Percentiles rank a stretch among this genome's conserved stretches.
Evolutionary conservation across 306 rosid genomes (phyloP).

Genomic region (Delonix regia): DNA sequence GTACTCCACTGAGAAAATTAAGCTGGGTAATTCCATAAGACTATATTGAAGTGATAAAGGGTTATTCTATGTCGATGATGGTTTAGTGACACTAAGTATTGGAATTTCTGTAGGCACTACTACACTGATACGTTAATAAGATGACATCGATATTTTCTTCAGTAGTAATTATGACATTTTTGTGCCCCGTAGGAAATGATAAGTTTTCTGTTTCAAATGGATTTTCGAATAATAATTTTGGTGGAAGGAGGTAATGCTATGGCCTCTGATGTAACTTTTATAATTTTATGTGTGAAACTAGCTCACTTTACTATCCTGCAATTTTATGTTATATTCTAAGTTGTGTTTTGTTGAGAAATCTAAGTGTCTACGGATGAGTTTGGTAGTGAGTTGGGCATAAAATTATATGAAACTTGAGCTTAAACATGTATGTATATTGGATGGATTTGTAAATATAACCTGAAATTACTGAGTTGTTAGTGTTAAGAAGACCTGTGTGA

Average conservation of each 20-base stretch:
- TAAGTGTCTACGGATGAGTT: neutral
- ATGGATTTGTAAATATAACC: neutral
- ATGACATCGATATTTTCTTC: neutral
- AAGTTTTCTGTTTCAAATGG: neutral
- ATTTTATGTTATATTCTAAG: neutral
- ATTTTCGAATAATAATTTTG: neutral
- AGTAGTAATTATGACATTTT: neutral
- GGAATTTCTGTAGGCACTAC: neutral
- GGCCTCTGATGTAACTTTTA: neutral
- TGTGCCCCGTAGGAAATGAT: neutral
- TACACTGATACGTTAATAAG: neutral
- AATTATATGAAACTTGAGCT: neutral
- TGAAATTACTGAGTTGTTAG: too few species aligned
- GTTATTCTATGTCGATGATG: neutral
- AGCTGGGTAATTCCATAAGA: neutral
- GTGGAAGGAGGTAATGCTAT: neutral
- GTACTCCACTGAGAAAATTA: constrained; percentile 3
- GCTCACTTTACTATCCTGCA: neutral
- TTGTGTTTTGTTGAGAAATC: neutral
- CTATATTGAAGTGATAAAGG: neutral
- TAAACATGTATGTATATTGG: neutral
- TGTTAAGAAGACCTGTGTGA: too few species aligned
- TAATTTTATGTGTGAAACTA: too few species aligned
- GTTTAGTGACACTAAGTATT: neutral
- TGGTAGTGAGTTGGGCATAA: neutral